phyloP scores from a whole-genome alignment of 345 rosid genomes.

The Orychophragmus violaceus region DNA sequence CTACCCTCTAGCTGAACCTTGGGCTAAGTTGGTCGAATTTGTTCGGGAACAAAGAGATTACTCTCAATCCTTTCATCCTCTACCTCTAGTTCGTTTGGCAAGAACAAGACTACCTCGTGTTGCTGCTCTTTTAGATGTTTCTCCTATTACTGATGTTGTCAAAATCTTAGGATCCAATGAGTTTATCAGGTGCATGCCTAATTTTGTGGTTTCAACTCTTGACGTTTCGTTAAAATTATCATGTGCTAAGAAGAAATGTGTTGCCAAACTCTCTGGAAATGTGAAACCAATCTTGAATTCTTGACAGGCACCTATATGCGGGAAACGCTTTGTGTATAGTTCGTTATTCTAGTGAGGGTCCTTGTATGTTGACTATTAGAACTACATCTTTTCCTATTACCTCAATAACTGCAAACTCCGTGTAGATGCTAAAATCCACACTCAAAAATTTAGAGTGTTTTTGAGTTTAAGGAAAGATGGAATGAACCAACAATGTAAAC shows the following conservation, averaged over 20 bases:
- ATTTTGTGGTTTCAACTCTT: neutral
- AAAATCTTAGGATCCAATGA: slow-evolving; percentile 50
- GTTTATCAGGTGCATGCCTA: slow-evolving; percentile 56
- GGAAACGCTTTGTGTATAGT: slow-evolving; percentile 94
- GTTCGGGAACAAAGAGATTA: slow-evolving; percentile 62
- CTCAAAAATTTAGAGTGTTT: no score
- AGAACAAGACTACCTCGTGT: slow-evolving; percentile 82
- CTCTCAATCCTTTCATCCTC: slow-evolving; percentile 78
- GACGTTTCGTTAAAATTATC: neutral
- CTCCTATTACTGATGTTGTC: slow-evolving; percentile 89
- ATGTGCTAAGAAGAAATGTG: neutral
- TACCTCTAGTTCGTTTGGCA: slow-evolving; percentile 84
- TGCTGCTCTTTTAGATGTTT: slow-evolving; percentile 87
- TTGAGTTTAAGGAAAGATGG: no score
- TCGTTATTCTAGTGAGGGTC: slow-evolving; percentile 59
- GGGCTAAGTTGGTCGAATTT: slow-evolving; percentile 74
- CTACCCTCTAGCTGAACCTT: slow-evolving; percentile 75
- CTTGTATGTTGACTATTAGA: slow-evolving; percentile 83
- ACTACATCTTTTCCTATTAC: slow-evolving; percentile 68
- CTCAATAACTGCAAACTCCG: slow-evolving; percentile 29
- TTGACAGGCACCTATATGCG: slow-evolving; percentile 90
- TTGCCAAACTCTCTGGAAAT: neutral
- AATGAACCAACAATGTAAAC: no score
- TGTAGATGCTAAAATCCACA: no score
- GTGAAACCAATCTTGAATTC: neutral